phyloP scores from a whole-genome alignment of 1,284 basidiomycete genomes.

The Microbotryum lychnidis-dioicae region DNA sequence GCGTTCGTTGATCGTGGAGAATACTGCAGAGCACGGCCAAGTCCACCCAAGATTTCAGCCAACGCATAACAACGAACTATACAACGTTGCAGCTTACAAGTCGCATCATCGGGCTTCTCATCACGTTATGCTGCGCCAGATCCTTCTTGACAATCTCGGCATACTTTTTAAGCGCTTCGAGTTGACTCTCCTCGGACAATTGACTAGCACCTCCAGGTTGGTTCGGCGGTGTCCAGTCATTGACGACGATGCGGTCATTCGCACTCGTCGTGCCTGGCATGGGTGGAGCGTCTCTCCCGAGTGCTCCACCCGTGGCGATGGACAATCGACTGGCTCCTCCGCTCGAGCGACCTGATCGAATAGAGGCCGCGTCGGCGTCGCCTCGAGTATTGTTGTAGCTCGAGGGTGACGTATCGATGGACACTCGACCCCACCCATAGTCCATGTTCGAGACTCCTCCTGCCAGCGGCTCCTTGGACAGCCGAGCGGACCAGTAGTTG shows the following conservation, averaged over 20 bases:
- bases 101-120: slow-evolving; percentile 68
- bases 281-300: background rate
- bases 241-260: slow-evolving; percentile 66
- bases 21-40: slow-evolving; percentile 52
- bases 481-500: slow-evolving; percentile 96
- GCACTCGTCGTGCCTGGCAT: slow-evolving; percentile 28
- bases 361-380: slow-evolving; percentile 44
- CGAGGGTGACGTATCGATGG: slow-evolving; percentile 18
- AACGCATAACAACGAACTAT: background rate
- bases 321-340: slow-evolving; percentile 53
- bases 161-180: slow-evolving; percentile 75
- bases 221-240: slow-evolving; percentile 88
- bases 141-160: slow-evolving; percentile 67
- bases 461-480: slow-evolving; percentile 82
- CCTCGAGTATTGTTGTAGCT: no score
- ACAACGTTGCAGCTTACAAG: slow-evolving; percentile 53
- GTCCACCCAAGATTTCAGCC: background rate
- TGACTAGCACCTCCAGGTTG: slow-evolving; percentile 70
- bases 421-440: slow-evolving; percentile 82
- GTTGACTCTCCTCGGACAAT: slow-evolving; percentile 84
- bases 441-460: slow-evolving; percentile 98
- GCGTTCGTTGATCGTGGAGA: slow-evolving; percentile 64
- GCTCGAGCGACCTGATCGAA: slow-evolving; percentile 41
- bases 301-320: slow-evolving; percentile 5
- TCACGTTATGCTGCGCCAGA: slow-evolving; percentile 69